These are phyloP conservation scores for Citrus cavaleriei DNA, from an alignment of 345 rosid species.

Conservation along the genomic window DNA sequence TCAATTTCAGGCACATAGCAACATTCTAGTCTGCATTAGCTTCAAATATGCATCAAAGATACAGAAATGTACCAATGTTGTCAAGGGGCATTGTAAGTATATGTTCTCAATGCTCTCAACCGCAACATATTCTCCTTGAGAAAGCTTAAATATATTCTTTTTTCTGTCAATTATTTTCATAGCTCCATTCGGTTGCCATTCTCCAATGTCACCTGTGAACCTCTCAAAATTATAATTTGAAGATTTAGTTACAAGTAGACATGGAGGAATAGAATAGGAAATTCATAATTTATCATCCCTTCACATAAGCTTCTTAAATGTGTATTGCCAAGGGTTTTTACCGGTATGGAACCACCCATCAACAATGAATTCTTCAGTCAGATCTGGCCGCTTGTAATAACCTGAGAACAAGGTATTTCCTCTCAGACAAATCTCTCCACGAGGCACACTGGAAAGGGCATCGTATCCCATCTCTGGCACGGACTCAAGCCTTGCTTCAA, in stretches of 20 bases:
- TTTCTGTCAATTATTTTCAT: slow-evolving; percentile 92
- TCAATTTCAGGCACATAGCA: neutral
- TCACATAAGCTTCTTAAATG: neutral
- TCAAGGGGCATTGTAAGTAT: slow-evolving; percentile 65
- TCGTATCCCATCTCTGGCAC: slow-evolving; percentile 96
- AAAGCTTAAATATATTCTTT: slow-evolving; percentile 91
- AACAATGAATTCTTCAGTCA: slow-evolving; percentile 71
- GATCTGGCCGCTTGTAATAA: slow-evolving; percentile 83
- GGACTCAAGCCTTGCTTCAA: slow-evolving; percentile 88
- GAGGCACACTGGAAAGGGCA: slow-evolving; percentile 57
- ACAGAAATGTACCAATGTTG: slow-evolving; percentile 53
- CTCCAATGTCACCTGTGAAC: slow-evolving; percentile 81
- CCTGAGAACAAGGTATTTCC: slow-evolving; percentile 84
- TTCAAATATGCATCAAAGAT: neutral
- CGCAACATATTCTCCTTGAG: slow-evolving; percentile 96
- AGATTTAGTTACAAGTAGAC: neutral
- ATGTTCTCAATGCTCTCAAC: slow-evolving; percentile 79
- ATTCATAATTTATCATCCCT: neutral
- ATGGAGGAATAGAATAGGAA: neutral
- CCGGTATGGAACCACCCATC: slow-evolving; percentile 99
- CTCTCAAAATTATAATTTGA: slow-evolving; percentile 5
- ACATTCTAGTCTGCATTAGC: neutral
- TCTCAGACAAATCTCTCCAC: slow-evolving; percentile 90
- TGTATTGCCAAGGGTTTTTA: slow-evolving; percentile 9
- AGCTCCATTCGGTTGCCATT: slow-evolving; percentile 81